Evolutionary conservation across 352 stramenopile species (phyloP), one percentile per base, ranked within the genome.

Genomic region (Thalassiosira hispida): DNA sequence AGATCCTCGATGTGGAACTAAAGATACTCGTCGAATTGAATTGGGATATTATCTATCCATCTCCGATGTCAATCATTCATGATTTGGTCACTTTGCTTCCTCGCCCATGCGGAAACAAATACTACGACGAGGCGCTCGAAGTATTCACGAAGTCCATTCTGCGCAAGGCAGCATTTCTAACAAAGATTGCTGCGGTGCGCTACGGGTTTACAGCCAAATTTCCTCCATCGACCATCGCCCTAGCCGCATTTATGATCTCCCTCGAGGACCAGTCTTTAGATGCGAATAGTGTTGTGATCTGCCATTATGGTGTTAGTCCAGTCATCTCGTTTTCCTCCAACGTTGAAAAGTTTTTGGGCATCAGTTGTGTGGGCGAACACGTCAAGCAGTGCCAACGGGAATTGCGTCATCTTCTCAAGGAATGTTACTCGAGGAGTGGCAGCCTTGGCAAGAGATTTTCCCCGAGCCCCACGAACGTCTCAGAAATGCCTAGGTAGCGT

Each of bases 171-270:
- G 18, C n/a, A 4, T 53, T 40, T 52, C 35, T 73, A 4, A 64
- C 51, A 14, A 27, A 65, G 47, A 18, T 73, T 1, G 31, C 31
- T 27, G 29, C 27, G 8, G 18, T 73, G 9, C n/a, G 46, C 2
- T 73, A 63, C 20, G 47, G 31, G 1, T 73, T 59, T 47, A 29
- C 40, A 16, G n/a, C 51, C 29, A 38, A 38, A 38, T 55, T 23
- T 55, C 20, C 31, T 27, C 64, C 64, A 16, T 38, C 49, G 3
- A 63, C 49, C 1, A 61, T 73, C 18, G 64, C 49, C 20, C 31
- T 73, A 20, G 64, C 63, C 3, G 31, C 63, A 6, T 25, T 73
- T 12, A 73, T 63, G 63, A 11, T 59, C 29, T 7, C 51, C 22
- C 22, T 73, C 23, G 25, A 49, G 20, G n/a, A n/a, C n/a, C n/a